Conservation (phyloP, 257 asterid species). For the Nicotiana undulata region DNA sequence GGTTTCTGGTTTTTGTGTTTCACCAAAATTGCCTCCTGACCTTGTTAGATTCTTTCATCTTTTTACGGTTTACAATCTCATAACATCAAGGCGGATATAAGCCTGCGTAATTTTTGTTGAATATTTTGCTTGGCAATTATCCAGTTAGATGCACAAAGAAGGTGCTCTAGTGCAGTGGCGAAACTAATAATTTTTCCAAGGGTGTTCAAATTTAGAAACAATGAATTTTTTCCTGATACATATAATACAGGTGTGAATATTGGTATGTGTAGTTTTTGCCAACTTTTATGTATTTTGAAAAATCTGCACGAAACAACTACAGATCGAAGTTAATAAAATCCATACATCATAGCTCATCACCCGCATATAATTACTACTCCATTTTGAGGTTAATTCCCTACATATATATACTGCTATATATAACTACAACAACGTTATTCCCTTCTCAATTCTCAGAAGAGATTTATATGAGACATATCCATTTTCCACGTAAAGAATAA, state of each 20-base stretch:
- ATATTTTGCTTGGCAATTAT: too few species aligned
- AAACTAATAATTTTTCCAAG: too few species aligned
- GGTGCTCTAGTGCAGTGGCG: too few species aligned
- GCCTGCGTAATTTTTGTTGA: too few species aligned
- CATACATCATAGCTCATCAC: not conserved
- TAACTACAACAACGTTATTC: not conserved
- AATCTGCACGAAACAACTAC: not conserved
- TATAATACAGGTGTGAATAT: too few species aligned
- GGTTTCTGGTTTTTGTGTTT: too few species aligned
- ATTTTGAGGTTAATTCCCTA: not conserved
- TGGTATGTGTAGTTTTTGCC: not conserved
- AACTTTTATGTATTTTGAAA: not conserved
- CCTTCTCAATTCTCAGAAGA: not conserved
- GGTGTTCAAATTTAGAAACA: too few species aligned
- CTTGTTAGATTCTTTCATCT: too few species aligned
- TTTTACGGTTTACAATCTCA: too few species aligned
- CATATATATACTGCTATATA: not conserved
- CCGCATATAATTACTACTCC: not conserved
- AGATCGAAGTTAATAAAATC: not conserved
- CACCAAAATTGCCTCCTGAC: not conserved
- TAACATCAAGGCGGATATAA: too few species aligned
- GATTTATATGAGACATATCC: not conserved
- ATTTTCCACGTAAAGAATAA: not conserved
- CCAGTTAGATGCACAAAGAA: too few species aligned
- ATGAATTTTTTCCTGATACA: too few species aligned